These are phyloP conservation scores for Bondarzewia mesenterica DNA, from an alignment of 1,284 basidiomycete species.

Conservation along the genomic window DNA sequence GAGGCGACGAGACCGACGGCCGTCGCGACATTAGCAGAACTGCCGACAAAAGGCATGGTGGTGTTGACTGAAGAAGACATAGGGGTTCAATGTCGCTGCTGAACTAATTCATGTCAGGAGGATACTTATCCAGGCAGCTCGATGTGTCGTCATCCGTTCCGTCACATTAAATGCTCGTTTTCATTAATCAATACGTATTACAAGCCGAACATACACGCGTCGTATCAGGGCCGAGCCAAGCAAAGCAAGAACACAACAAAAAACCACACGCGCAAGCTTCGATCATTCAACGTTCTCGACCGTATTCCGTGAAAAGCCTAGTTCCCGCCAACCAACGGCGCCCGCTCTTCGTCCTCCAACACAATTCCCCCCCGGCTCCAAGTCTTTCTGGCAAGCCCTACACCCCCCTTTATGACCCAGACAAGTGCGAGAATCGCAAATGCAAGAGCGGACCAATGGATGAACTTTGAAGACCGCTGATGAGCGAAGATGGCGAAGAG, in stretches of 20 bases:
- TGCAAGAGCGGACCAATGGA: slow-evolving; percentile 83
- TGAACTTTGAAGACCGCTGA: slow-evolving; percentile 57
- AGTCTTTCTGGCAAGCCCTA: slow-evolving; percentile 35
- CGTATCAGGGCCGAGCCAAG: too few relatives aligned
- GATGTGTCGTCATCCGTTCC: too few relatives aligned
- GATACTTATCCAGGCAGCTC: too few relatives aligned
- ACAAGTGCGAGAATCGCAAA: slow-evolving; percentile 83
- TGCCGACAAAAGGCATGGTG: neutral
- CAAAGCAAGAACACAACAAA: neutral
- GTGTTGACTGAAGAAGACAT: neutral
- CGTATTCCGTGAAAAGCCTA: slow-evolving; percentile 2
- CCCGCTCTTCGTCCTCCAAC: slow-evolving; percentile 80
- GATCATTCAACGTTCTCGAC: neutral
- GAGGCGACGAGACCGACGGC: slow-evolving; percentile 3
- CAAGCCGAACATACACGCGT: too few relatives aligned
- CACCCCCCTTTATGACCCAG: slow-evolving; percentile 73
- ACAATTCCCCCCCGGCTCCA: slow-evolving; percentile 40
- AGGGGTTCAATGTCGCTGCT: neutral
- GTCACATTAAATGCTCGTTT: too few relatives aligned
- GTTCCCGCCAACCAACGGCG: slow-evolving; percentile 54
- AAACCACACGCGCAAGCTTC: neutral
- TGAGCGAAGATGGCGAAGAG: slow-evolving; percentile 81
- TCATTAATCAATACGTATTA: too few relatives aligned
- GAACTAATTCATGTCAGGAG: too few relatives aligned
- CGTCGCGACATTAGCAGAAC: slow-evolving; percentile 1